Evolutionary conservation across 768 basidiomycete genomes (phyloP).

Genomic region (Holtermannia corniformis): DNA sequence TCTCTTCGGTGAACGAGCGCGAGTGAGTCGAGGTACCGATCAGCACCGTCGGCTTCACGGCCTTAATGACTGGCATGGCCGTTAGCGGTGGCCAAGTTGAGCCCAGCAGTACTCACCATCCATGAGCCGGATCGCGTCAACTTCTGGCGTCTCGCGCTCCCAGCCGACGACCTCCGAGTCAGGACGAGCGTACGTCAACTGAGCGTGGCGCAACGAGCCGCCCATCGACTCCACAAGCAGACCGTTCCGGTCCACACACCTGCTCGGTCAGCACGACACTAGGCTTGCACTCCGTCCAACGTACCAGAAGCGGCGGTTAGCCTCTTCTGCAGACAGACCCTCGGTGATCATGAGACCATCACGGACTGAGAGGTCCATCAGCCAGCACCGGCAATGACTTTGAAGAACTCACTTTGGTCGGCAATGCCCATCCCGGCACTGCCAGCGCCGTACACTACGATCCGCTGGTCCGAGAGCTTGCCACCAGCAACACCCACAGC

Average conservation of each 20-base stretch:
- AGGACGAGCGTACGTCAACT: slow-evolving; percentile 43
- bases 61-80: slow-evolving; percentile 51
- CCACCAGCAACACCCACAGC: slow-evolving; percentile 22
- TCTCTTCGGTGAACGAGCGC: slow-evolving; percentile 50
- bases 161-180: slow-evolving; percentile 39
- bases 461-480: slow-evolving; percentile 62
- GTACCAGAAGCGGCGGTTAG: slow-evolving; percentile 61
- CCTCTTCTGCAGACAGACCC: slow-evolving; percentile 51
- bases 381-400: not conserved
- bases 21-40: slow-evolving; percentile 73
- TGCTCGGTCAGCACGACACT: too few species aligned
- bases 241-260: slow-evolving; percentile 62
- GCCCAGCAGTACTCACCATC: slow-evolving; percentile 53
- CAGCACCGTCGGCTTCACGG: slow-evolving; percentile 69
- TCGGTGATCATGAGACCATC: slow-evolving; percentile 59
- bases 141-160: slow-evolving; percentile 30
- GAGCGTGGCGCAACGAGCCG: slow-evolving; percentile 40
- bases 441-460: slow-evolving; percentile 67
- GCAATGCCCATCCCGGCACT: slow-evolving; percentile 62
- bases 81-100: not conserved
- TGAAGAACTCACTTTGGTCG: not conserved
- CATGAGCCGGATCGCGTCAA: slow-evolving; percentile 31
- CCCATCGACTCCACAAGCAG: slow-evolving; percentile 52
- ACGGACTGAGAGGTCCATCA: slow-evolving; percentile 36
- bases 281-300: too few species aligned